Percentiles rank a stretch among this genome's conserved stretches.
These are phyloP conservation scores for Penicillium sp. DNA, from an alignment of 2,329 filamentous ascomycete genomes.

Conservation along the genomic window DNA sequence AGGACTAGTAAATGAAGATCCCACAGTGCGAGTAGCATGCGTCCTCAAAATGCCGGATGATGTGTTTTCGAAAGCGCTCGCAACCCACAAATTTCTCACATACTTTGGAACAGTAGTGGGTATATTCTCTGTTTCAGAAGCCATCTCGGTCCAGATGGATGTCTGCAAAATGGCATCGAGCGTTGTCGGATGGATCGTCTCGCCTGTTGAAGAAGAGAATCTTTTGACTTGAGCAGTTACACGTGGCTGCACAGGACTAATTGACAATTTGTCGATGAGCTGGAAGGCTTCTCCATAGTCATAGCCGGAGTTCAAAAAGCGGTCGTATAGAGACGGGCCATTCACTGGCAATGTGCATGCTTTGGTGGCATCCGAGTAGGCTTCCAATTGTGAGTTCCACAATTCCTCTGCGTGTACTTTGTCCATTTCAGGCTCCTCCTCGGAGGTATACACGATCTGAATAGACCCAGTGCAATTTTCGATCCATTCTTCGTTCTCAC, in stretches of 20 bases:
- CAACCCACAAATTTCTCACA: not conserved
- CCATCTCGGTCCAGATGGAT: not conserved
- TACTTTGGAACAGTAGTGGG: not conserved
- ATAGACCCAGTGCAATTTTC: constrained; percentile 1
- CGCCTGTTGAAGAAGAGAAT: not conserved
- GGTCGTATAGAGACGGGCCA: not conserved
- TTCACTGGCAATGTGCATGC: not conserved
- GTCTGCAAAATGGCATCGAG: constrained; percentile 14
- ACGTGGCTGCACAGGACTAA: not conserved
- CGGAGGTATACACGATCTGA: not conserved
- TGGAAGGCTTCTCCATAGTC: constrained; percentile 2
- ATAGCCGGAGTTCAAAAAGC: not conserved
- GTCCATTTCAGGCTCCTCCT: not conserved
- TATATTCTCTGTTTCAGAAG: not conserved
- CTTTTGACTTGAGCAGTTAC: not conserved
- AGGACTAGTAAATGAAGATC: not conserved
- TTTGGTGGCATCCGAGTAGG: not conserved
- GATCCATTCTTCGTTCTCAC: constrained; percentile 4
- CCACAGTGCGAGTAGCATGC: not conserved
- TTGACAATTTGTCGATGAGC: not conserved
- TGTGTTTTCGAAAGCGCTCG: not conserved
- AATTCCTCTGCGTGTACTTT: not conserved
- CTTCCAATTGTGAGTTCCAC: not conserved
- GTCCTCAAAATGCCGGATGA: not conserved
- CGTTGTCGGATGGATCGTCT: constrained; percentile 13